A percentile compares a stretch with the other conserved stretches of the same genome.
These are phyloP conservation scores for Parathielavia hyrcaniae DNA, from an alignment of 495 filamentous ascomycete genomes.

Conservation along the genomic window DNA sequence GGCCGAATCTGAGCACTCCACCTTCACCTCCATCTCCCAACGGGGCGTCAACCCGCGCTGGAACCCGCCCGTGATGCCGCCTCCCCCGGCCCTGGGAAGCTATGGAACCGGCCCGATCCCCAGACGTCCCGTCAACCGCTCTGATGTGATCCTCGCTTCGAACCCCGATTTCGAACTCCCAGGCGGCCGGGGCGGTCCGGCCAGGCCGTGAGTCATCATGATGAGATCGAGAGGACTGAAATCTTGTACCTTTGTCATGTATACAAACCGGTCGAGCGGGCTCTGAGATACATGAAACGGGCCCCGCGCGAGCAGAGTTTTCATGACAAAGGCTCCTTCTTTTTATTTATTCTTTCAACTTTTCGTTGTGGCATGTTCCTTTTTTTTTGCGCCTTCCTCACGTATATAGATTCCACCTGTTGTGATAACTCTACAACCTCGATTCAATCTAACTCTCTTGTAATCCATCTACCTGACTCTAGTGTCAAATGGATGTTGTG, in stretches of 20 bases:
- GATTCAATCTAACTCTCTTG: constrained; percentile 6
- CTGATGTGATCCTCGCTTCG: constrained; percentile 56
- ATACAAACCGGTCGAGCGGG: no score
- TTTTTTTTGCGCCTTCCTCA: neutral
- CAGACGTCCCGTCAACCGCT: constrained; percentile 42
- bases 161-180: constrained; percentile 73
- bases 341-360: no score
- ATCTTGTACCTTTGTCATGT: no score
- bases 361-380: neutral
- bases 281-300: no score
- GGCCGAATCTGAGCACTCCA: constrained; percentile 66
- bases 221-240: no score
- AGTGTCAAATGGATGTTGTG: neutral
- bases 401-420: constrained; percentile 11
- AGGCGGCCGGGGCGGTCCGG: constrained; percentile 24
- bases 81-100: constrained; percentile 31
- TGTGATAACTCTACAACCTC: constrained; percentile 5
- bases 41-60: constrained; percentile 82
- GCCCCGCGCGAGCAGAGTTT: neutral
- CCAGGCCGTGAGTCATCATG: constrained; percentile 24
- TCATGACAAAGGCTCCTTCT: neutral
- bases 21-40: constrained; percentile 81
- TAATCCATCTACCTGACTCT: neutral
- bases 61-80: constrained; percentile 45
- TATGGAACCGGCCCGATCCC: constrained; percentile 16